phyloP scores from a whole-genome alignment of 1,284 basidiomycete species.

The Amylostereum areolatum region DNA sequence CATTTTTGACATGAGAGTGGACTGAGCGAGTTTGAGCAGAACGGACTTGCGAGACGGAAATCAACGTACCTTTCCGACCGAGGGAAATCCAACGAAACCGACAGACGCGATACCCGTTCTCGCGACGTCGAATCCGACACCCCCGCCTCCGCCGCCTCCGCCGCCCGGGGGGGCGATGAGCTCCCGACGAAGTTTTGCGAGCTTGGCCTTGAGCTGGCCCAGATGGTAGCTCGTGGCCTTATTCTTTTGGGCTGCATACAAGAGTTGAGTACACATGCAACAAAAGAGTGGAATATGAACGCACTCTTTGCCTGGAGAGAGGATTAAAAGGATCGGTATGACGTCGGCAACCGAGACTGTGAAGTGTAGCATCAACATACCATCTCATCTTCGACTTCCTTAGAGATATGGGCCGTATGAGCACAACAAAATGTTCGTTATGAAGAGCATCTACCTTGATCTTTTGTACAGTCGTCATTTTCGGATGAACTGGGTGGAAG shows the following conservation, averaged over 20 bases:
- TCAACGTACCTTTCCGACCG: slow-evolving; percentile 72
- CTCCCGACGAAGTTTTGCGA: slow-evolving; percentile 94
- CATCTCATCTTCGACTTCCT: slow-evolving; percentile 98
- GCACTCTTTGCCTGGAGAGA: slow-evolving; percentile 33
- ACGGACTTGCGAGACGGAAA: slow-evolving; percentile 10
- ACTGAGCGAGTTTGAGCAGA: slow-evolving; percentile 39
- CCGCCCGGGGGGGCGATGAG: slow-evolving; percentile 78
- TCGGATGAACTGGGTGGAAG: slow-evolving; percentile 8
- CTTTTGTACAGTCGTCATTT: slow-evolving; percentile 84
- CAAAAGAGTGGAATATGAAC: slow-evolving; percentile 10
- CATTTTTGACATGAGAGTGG: slow-evolving; percentile 95
- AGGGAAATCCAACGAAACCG: slow-evolving; percentile 90
- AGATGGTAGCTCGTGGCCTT: slow-evolving; percentile 95
- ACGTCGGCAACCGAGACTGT: neutral
- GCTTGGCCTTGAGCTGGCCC: slow-evolving; percentile 96
- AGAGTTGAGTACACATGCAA: slow-evolving; percentile 2
- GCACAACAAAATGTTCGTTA: slow-evolving; percentile 10
- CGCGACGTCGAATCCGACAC: slow-evolving; percentile 94
- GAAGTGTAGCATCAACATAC: slow-evolving; percentile 35
- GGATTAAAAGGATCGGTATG: slow-evolving; percentile 5
- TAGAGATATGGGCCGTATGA: slow-evolving; percentile 6
- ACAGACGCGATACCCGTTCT: slow-evolving; percentile 95
- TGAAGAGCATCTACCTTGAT: slow-evolving; percentile 58
- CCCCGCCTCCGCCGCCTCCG: slow-evolving; percentile 82
- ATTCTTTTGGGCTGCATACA: slow-evolving; percentile 80